Evolutionary conservation across 768 basidiomycete genomes (phyloP).

Genomic region (Mycena galopus): DNA sequence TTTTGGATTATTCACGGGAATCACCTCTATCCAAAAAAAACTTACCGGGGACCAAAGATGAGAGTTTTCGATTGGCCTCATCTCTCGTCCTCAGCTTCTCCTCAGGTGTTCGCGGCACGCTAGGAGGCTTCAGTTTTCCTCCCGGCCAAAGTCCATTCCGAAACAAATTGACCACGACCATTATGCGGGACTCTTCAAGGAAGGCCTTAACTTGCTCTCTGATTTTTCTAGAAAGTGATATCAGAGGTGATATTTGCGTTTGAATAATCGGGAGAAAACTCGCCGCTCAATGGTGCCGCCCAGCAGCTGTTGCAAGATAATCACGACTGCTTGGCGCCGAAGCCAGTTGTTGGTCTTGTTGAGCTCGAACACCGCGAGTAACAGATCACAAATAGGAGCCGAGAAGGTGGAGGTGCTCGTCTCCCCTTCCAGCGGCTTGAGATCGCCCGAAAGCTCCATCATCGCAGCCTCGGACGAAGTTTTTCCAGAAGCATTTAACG

Average conservation of each 20-base stretch:
- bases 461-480: conserved; percentile 75
- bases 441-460: conserved; percentile 79
- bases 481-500: conserved; percentile 78
- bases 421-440: conserved; percentile 89
- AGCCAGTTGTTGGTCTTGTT: conserved; percentile 98
- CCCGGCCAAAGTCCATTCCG: conserved; percentile 87
- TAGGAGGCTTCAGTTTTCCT: conserved; percentile 76
- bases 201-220: conserved; percentile 79
- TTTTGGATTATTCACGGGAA: not conserved
- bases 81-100: conserved; percentile 87
- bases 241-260: conserved; percentile 8
- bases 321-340: conserved; percentile 93
- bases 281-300: conserved; percentile 95
- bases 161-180: conserved; percentile 75
- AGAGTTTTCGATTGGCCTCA: conserved; percentile 91
- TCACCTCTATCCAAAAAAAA: not conserved
- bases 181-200: conserved; percentile 77
- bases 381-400: conserved; percentile 92
- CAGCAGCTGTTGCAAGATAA: conserved; percentile 95
- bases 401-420: conserved; percentile 92
- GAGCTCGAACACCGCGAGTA: conserved; percentile 94
- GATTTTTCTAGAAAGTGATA: conserved; percentile 73
- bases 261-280: not conserved
- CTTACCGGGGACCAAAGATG: conserved; percentile 91
- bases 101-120: conserved; percentile 77